Conservation (phyloP, 2,329 filamentous ascomycete genomes). For the Cercospora zeina region DNA sequence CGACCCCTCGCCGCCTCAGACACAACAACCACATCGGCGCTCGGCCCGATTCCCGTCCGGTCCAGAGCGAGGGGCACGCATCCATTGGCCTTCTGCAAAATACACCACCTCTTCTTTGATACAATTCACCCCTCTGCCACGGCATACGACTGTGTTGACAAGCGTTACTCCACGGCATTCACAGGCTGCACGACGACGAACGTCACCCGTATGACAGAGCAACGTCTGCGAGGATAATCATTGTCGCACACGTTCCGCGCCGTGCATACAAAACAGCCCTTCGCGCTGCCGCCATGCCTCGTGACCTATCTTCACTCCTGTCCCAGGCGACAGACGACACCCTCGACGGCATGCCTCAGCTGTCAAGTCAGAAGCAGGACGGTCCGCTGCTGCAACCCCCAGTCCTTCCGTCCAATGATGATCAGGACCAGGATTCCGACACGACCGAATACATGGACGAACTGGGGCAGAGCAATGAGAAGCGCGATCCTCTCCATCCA, state of each 20-base stretch:
- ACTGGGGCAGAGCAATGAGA: constrained; percentile 27
- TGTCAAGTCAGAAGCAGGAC: constrained; percentile 36
- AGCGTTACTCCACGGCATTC: constrained; percentile 7
- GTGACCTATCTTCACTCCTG: constrained; percentile 41
- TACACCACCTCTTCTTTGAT: not conserved
- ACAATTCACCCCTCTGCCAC: not conserved
- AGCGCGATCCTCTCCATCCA: constrained; percentile 64
- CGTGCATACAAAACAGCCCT: constrained; percentile 12
- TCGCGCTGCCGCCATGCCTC: constrained; percentile 42
- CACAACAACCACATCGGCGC: not conserved
- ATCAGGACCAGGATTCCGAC: constrained; percentile 18
- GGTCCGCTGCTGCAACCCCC: constrained; percentile 28
- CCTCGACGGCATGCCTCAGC: constrained; percentile 38
- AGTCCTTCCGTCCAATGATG: constrained; percentile 1
- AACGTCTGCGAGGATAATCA: constrained; percentile 5
- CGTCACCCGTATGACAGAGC: constrained; percentile 12
- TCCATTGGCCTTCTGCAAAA: not conserved
- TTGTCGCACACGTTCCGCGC: constrained; percentile 11
- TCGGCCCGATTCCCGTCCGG: not conserved
- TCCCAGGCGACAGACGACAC: constrained; percentile 37
- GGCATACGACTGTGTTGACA: constrained; percentile 6
- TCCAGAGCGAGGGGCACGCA: constrained; percentile 1
- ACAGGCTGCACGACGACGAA: constrained; percentile 12
- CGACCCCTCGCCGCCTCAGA: not conserved
- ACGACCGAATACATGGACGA: constrained; percentile 24